Evolutionary conservation across 2,329 filamentous ascomycete genomes (phyloP).

Genomic region (Zasmidium angulare): DNA sequence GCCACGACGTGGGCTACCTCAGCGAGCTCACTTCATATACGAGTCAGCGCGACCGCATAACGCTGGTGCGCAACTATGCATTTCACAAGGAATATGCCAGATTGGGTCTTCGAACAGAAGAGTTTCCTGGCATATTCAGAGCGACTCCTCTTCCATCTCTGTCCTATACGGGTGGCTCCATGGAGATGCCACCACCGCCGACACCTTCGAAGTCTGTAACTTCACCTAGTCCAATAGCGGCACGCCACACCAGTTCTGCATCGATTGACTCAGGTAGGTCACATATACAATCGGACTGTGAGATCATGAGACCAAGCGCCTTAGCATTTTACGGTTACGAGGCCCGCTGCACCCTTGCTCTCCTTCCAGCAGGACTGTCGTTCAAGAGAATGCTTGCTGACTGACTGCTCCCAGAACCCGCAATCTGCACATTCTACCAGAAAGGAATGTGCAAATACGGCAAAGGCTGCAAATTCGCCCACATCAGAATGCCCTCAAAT

Average conservation of each 20-base stretch:
- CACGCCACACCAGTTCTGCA: not conserved
- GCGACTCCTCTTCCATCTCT: constrained; percentile 33
- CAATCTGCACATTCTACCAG: constrained; percentile 29
- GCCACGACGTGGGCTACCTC: constrained; percentile 60
- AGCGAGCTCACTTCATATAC: constrained; percentile 56
- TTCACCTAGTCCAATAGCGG: not conserved
- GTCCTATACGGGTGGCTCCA: not conserved
- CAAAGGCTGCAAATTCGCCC: constrained; percentile 27
- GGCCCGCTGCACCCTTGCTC: too few relatives aligned
- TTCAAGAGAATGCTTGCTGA: too few relatives aligned
- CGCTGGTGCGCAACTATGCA: constrained; percentile 53
- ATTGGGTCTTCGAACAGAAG: constrained; percentile 52
- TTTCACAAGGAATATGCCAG: constrained; percentile 56
- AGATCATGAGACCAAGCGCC: too few relatives aligned
- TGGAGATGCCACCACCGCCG: not conserved
- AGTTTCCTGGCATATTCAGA: constrained; percentile 56
- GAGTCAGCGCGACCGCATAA: constrained; percentile 51
- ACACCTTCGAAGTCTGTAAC: not conserved
- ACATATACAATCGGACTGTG: too few relatives aligned
- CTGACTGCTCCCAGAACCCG: not conserved
- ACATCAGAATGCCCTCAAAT: constrained; percentile 21
- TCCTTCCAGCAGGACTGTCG: too few relatives aligned
- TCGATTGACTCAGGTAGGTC: not conserved
- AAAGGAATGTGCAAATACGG: constrained; percentile 35
- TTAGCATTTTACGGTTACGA: too few relatives aligned